phyloP scores from a whole-genome alignment of 2,329 filamentous ascomycete species.

The Alternaria arborescens region DNA sequence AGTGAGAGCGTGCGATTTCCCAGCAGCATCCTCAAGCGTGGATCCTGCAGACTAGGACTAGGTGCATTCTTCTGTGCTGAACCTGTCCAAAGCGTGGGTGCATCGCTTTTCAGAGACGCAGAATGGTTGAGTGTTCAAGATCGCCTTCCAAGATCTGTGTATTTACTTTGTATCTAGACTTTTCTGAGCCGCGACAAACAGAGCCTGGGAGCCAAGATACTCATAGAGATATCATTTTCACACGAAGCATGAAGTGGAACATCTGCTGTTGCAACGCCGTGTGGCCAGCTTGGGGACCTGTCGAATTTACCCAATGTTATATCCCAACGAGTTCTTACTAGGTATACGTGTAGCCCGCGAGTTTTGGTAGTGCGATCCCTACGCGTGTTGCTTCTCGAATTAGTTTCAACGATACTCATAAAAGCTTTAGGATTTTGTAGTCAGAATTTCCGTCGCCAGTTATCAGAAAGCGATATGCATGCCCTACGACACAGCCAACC shows the following conservation, averaged over 20 bases:
- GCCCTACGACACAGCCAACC: not conserved
- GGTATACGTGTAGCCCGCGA: not conserved
- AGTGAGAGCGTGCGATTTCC: not conserved
- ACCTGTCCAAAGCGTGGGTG: not conserved
- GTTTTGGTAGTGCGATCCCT: not conserved
- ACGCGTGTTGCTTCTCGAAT: not conserved
- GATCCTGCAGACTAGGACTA: not conserved
- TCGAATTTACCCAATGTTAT: not conserved
- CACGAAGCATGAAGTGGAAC: not conserved
- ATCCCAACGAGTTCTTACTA: not conserved
- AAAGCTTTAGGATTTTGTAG: not conserved
- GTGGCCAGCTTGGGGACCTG: not conserved
- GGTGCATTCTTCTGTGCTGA: not conserved
- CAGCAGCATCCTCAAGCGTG: not conserved
- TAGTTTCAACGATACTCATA: not conserved
- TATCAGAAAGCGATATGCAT: not conserved
- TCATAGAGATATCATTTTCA: not conserved
- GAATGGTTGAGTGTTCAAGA: not conserved
- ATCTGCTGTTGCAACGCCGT: not conserved
- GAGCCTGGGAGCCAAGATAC: not conserved
- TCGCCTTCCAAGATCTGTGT: not conserved
- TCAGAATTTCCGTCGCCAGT: not conserved
- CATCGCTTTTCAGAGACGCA: not conserved
- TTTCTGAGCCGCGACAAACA: not conserved
- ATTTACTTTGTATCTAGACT: not conserved